Evolutionary conservation across 2,329 filamentous ascomycete species (phyloP).

Genomic region (Colletotrichum tofieldiae): DNA sequence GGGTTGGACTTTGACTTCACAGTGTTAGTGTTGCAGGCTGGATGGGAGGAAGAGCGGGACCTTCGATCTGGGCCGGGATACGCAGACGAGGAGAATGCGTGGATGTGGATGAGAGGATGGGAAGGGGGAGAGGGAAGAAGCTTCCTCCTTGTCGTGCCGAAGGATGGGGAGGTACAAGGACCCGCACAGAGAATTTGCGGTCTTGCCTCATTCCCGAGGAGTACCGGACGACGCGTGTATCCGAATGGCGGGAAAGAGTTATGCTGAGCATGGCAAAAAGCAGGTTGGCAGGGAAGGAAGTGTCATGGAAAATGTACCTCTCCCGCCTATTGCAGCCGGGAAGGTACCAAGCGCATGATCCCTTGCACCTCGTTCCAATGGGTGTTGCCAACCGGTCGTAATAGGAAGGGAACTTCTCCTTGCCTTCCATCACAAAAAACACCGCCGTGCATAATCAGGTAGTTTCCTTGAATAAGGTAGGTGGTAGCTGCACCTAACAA

Average conservation of each 20-base stretch:
- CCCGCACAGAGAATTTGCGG: constrained; percentile 1
- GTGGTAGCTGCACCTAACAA: constrained; percentile 1
- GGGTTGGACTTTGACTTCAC: constrained; percentile 36
- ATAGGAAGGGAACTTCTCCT: constrained; percentile 30
- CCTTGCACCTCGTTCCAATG: constrained; percentile 28
- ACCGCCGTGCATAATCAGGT: constrained; percentile 10
- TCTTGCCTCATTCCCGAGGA: constrained; percentile 20
- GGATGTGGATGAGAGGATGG: constrained; percentile 24
- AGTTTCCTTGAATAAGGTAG: constrained; percentile 1
- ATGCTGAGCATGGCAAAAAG: constrained; percentile 14
- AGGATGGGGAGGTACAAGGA: neutral
- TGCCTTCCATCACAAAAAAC: constrained; percentile 15
- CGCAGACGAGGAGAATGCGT: constrained; percentile 26
- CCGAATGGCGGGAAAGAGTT: constrained; percentile 16
- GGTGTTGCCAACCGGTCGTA: constrained; percentile 24
- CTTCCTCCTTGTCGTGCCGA: constrained; percentile 12
- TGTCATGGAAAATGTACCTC: constrained; percentile 5
- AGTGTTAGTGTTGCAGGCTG: constrained; percentile 15
- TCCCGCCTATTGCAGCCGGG: neutral
- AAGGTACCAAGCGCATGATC: constrained; percentile 10
- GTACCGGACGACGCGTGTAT: constrained; percentile 39
- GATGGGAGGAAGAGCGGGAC: constrained; percentile 21
- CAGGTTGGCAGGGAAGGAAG: constrained; percentile 20
- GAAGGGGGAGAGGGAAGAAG: constrained; percentile 18
- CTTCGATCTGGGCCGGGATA: constrained; percentile 33